Percentiles rank a stretch among this genome's conserved stretches.
Conservation (phyloP, 78 protist genomes). For the Tieghemostelium lacteum region DNA sequence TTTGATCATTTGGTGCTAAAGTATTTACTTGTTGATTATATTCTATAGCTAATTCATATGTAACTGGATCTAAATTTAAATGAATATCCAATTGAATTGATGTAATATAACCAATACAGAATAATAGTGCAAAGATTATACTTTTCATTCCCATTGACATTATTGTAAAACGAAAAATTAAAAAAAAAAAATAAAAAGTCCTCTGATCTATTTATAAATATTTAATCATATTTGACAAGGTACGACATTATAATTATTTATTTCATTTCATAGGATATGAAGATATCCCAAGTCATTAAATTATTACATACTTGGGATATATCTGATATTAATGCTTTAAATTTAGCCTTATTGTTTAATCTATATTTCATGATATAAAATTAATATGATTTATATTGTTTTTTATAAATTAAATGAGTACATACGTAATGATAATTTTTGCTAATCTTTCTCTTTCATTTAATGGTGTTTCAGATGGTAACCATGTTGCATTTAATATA, state of each 20-base stretch:
- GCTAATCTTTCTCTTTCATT: conserved; percentile 49
- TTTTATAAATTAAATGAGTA: too few species aligned
- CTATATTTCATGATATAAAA: not conserved
- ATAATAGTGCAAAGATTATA: too few species aligned
- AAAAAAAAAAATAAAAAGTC: too few species aligned
- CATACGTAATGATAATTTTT: not conserved
- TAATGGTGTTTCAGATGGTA: conserved; percentile 26
- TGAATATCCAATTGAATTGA: conserved; percentile 55
- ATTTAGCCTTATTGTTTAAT: conserved; percentile 6
- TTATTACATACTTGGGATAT: conserved; percentile 38
- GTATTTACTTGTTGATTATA: conserved; percentile 19
- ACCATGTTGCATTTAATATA: conserved; percentile 44
- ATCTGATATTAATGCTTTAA: conserved; percentile 31
- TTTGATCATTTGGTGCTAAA: conserved; percentile 59
- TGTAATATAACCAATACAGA: not conserved
- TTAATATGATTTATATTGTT: not conserved
- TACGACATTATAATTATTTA: too few species aligned
- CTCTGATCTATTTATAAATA: too few species aligned
- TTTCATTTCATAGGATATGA: conserved; percentile 20
- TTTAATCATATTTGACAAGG: too few species aligned
- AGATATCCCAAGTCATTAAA: conserved; percentile 51
- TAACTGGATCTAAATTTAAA: conserved; percentile 21
- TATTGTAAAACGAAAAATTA: too few species aligned
- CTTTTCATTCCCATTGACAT: too few species aligned
- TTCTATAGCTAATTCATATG: conserved; percentile 13